Conservation (phyloP, 1,284 basidiomycete genomes). For the Pulveroboletus sp. region DNA sequence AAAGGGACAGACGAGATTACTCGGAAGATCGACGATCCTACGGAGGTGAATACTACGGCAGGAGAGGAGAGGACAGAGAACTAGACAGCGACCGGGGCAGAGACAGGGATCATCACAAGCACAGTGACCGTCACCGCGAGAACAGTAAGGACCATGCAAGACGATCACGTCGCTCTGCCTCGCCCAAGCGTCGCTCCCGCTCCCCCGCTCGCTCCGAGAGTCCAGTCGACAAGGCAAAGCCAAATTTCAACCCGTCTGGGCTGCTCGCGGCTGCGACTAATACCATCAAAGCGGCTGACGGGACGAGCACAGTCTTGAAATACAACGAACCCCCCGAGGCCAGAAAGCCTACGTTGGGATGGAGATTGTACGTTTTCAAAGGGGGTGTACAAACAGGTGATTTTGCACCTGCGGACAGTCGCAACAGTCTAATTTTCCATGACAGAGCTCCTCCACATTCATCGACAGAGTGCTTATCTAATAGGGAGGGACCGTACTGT, state of each 20-base stretch:
- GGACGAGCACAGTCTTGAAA: slow-evolving; percentile 87
- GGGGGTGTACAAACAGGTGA: slow-evolving; percentile 90
- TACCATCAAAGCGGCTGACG: slow-evolving; percentile 71
- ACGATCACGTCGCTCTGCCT: slow-evolving; percentile 57
- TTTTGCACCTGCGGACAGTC: slow-evolving; percentile 15
- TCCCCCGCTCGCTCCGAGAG: slow-evolving; percentile 40
- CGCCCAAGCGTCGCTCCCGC: slow-evolving; percentile 44
- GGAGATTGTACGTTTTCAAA: slow-evolving; percentile 98
- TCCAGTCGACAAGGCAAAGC: slow-evolving; percentile 66
- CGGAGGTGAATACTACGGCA: slow-evolving; percentile 18
- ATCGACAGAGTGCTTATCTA: slow-evolving; percentile 92
- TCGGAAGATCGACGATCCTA: slow-evolving; percentile 21
- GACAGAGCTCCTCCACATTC: slow-evolving; percentile 85
- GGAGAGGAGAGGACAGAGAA: slow-evolving; percentile 36
- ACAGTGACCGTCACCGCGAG: slow-evolving; percentile 32
- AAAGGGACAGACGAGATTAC: slow-evolving; percentile 32
- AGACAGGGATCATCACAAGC: slow-evolving; percentile 44
- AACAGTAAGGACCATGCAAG: slow-evolving; percentile 35
- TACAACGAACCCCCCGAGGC: slow-evolving; percentile 99
- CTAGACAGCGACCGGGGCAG: slow-evolving; percentile 32
- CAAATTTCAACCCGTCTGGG: slow-evolving; percentile 88
- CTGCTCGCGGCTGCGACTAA: slow-evolving; percentile 95
- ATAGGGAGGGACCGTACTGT: slow-evolving; percentile 88
- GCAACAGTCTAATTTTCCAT: slow-evolving; percentile 2
- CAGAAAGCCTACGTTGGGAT: slow-evolving; percentile 83